Base-by-base conservation (phyloP, 345 rosid genomes). In the Syzygium aqueum region DNA sequence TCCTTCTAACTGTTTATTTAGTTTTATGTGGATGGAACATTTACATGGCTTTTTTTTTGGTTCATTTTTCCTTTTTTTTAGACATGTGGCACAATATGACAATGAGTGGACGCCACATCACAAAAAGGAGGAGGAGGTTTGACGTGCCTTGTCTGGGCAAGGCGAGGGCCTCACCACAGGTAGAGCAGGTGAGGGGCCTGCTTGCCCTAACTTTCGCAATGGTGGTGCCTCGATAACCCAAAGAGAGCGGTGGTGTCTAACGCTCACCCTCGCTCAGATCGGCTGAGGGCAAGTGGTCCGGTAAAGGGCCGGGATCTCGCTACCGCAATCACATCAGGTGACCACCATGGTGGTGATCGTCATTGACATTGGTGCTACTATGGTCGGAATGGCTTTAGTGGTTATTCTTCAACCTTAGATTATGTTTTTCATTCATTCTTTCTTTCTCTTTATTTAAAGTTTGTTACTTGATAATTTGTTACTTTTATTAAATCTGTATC, bases 281-380 rank as follows among this genome's bases (percentile, higher is more conserved):
- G 2, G 1, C 1, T 1, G 7, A 33, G 7, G 78, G 13, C 25
- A 33, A 67, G 3, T 7, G 33, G 23, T 67, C 13, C 23, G 7
- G 9, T 5, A 33, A 67, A 17, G 46, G 6, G 25, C 23, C 0
- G 3, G 4, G 77, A 53, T 53, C 43, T 65, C 3, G 0, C 43
- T 3, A 30, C 17, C 0, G 0, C 7, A 67, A 67, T 21, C 23
- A 67, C 19, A 4, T 67, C 46, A 67, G 11, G 6, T 8, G 13
- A 8, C 11, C 2, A 67, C 1, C 37, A 8, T 17, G 8, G 46
- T 67, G 46, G 6, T 33, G 23, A 17, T 67, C 2, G 0, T 17
- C 6, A 1, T 33, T 15, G 1, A 30, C 1, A 3, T 1, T 8
- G 11, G 37, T 17, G 80, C 13, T 8, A 33, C 3, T 25, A 17